Evolutionary conservation across 1,139 yeast species (phyloP).

Genomic region (Diutina siamensis): DNA sequence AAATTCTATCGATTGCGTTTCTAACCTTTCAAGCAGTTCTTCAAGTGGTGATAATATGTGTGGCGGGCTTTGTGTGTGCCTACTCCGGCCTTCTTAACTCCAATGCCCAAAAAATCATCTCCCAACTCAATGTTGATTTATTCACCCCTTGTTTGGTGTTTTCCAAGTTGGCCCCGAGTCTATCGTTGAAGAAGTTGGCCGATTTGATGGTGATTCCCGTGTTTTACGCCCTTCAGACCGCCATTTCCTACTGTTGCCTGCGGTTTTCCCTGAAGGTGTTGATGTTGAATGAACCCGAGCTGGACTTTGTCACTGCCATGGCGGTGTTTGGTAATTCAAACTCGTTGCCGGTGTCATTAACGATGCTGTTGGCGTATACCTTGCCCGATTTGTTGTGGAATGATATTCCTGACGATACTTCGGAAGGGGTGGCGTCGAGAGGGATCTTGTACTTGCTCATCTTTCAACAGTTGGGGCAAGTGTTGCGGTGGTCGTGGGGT

Average conservation of each 20-base stretch:
- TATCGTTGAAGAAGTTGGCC: constrained; percentile 52
- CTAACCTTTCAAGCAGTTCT: constrained; percentile 70
- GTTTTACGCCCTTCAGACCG: constrained; percentile 55
- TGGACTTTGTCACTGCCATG: constrained; percentile 80
- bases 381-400: constrained; percentile 70
- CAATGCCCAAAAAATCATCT: constrained; percentile 53
- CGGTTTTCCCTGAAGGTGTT: constrained; percentile 25
- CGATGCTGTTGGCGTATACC: constrained; percentile 60
- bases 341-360: constrained; percentile 68
- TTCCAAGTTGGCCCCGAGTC: constrained; percentile 64
- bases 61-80: constrained; percentile 65
- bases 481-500: constrained; percentile 90
- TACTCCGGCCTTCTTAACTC: constrained; percentile 44
- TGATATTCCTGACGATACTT: constrained; percentile 49
- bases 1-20: constrained; percentile 31
- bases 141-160: constrained; percentile 82
- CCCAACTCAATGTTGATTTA: constrained; percentile 62
- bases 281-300: constrained; percentile 47
- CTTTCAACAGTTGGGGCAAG: constrained; percentile 79
- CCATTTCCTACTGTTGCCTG: constrained; percentile 48
- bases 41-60: constrained; percentile 63
- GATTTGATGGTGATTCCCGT: constrained; percentile 67
- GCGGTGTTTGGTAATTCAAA: constrained; percentile 80
- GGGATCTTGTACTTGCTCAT: constrained; percentile 68
- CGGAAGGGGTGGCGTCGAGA: constrained; percentile 67